Percentiles rank a stretch among this genome's conserved stretches.
Conservation (phyloP, 192 early-diverging fungal genomes). For the Gonapodya prolifera region DNA sequence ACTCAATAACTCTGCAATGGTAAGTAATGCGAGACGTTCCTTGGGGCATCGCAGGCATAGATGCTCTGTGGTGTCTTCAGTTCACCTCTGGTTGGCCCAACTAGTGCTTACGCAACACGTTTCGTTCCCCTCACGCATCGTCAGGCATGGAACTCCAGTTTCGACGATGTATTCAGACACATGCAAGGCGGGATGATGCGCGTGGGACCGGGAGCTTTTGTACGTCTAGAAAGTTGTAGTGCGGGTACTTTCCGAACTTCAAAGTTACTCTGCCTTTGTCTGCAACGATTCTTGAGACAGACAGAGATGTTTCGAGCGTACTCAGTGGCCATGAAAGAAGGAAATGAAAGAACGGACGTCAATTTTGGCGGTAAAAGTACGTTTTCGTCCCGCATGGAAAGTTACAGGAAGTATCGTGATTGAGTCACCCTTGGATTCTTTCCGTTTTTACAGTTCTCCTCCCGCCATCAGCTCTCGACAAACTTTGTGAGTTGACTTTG, state of each 20-base stretch:
- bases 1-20: no score
- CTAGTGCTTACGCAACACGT: neutral
- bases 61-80: no score
- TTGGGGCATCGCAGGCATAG: no score
- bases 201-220: neutral
- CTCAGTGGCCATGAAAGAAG: constrained; percentile 57
- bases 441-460: constrained; percentile 42
- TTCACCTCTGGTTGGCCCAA: neutral
- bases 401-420: neutral
- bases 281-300: neutral
- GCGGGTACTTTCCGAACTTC: no score
- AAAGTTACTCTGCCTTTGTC: neutral
- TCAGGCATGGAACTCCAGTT: neutral
- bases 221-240: neutral
- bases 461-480: constrained; percentile 59
- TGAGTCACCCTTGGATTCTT: neutral
- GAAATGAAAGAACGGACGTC: constrained; percentile 55
- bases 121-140: neutral
- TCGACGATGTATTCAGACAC: neutral
- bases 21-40: no score
- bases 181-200: constrained; percentile 2
- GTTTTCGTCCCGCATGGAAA: neutral
- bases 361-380: constrained; percentile 75
- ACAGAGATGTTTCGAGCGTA: constrained; percentile 17
- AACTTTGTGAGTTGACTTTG: constrained; percentile 33